Conservation (phyloP, 2,329 filamentous ascomycete species). For the Botryotinia calthae region DNA sequence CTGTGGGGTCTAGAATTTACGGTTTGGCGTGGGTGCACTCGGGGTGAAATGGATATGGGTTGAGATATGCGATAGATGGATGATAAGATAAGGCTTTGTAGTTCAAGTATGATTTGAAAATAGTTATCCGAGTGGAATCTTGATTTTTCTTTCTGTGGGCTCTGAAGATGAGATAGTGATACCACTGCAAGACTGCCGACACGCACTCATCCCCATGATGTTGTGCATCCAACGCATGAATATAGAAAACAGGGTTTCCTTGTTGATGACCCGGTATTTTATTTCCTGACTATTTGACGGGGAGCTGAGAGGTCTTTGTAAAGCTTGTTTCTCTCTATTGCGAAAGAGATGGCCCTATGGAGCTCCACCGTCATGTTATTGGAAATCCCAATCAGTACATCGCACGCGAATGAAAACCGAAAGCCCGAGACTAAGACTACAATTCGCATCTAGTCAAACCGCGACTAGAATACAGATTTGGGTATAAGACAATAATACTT, state of each 20-base stretch:
- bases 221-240: neutral
- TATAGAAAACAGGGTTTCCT: neutral
- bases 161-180: too few relatives aligned
- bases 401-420: neutral
- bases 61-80: too few relatives aligned
- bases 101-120: too few relatives aligned
- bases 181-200: neutral
- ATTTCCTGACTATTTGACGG: too few relatives aligned
- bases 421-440: neutral
- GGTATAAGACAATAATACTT: neutral
- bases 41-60: too few relatives aligned
- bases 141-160: neutral
- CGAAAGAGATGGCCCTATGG: neutral
- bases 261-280: neutral
- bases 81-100: too few relatives aligned
- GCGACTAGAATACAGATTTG: neutral
- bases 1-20: neutral
- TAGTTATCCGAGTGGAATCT: neutral
- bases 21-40: too few relatives aligned
- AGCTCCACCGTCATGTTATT: neutral
- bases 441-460: neutral
- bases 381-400: neutral
- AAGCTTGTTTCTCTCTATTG: neutral
- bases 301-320: neutral
- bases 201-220: neutral